phyloP scores from a whole-genome alignment of 768 basidiomycete genomes.

The Mycena pura region DNA sequence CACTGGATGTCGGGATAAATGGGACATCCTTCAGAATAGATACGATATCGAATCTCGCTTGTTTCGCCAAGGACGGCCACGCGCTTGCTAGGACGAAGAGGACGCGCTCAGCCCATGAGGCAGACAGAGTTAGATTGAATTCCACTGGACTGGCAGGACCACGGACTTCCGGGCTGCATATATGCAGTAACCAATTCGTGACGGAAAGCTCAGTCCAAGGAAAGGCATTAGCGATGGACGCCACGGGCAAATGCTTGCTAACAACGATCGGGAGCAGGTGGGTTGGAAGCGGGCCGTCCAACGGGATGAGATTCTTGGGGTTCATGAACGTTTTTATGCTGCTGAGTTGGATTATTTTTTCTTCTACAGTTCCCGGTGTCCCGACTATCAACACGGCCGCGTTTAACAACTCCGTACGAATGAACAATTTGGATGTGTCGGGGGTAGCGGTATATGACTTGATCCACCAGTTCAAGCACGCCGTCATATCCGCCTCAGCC shows the following conservation, averaged over 20 bases:
- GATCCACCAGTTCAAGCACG: constrained; percentile 90
- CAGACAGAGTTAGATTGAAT: constrained; percentile 68
- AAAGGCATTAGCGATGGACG: constrained; percentile 60
- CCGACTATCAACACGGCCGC: constrained; percentile 67
- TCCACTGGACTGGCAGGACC: constrained; percentile 45
- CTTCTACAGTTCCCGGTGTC: constrained; percentile 41
- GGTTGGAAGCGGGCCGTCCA: constrained; percentile 77
- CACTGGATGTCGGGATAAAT: constrained; percentile 77
- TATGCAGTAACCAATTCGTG: constrained; percentile 74
- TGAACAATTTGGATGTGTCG: constrained; percentile 43
- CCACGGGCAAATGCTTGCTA: constrained; percentile 62
- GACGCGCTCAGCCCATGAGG: constrained; percentile 83
- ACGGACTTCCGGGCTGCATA: constrained; percentile 56
- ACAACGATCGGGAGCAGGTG: constrained; percentile 73
- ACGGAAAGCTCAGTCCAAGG: constrained; percentile 82
- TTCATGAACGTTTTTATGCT: constrained; percentile 77
- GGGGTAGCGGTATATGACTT: constrained; percentile 43
- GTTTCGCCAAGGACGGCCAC: constrained; percentile 69
- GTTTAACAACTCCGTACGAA: constrained; percentile 69
- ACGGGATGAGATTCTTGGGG: constrained; percentile 66
- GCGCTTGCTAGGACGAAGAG: constrained; percentile 67
- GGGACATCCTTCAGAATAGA: constrained; percentile 53
- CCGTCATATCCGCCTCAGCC: constrained; percentile 72
- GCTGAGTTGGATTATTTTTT: constrained; percentile 72
- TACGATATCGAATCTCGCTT: constrained; percentile 55